phyloP scores from a whole-genome alignment of 768 basidiomycete genomes.

The Hemileccinum rubropunctum region DNA sequence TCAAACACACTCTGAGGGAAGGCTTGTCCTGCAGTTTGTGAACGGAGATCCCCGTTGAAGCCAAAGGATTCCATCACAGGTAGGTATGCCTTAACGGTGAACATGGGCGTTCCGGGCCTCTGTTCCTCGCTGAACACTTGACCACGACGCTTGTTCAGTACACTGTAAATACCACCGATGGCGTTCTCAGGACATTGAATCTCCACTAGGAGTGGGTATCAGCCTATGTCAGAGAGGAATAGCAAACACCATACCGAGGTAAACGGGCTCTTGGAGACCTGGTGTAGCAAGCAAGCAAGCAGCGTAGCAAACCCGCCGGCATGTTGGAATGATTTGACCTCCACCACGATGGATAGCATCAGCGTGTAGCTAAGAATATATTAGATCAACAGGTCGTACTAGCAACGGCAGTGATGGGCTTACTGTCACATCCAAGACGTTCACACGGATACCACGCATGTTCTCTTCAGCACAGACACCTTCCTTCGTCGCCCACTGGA shows the following conservation, averaged over 20 bases:
- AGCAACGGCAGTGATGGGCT: slow-evolving; percentile 25
- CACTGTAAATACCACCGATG: slow-evolving; percentile 95
- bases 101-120: slow-evolving; percentile 96
- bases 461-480: slow-evolving; percentile 96
- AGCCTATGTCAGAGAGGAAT: slow-evolving; percentile 1
- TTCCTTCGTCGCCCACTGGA: slow-evolving; percentile 99
- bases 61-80: slow-evolving; percentile 93
- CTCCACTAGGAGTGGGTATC: slow-evolving; percentile 58
- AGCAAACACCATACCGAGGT: slow-evolving; percentile 59
- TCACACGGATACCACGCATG: slow-evolving; percentile 97
- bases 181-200: slow-evolving; percentile 98
- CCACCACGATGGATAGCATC: slow-evolving; percentile 99
- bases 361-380: slow-evolving; percentile 70
- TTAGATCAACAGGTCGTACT: not conserved
- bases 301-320: slow-evolving; percentile 94
- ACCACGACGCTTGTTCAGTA: slow-evolving; percentile 94
- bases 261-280: slow-evolving; percentile 93
- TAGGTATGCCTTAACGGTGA: slow-evolving; percentile 97
- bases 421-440: slow-evolving; percentile 94
- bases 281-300: slow-evolving; percentile 91
- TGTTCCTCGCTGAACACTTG: slow-evolving; percentile 99
- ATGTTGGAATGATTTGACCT: slow-evolving; percentile 97
- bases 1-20: slow-evolving; percentile 97
- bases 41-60: slow-evolving; percentile 95
- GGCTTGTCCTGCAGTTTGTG: slow-evolving; percentile 92